Percentiles rank a stretch among this genome's conserved stretches.
Conservation (phyloP, 805 yeast species). For the Lachancea mirantina region DNA sequence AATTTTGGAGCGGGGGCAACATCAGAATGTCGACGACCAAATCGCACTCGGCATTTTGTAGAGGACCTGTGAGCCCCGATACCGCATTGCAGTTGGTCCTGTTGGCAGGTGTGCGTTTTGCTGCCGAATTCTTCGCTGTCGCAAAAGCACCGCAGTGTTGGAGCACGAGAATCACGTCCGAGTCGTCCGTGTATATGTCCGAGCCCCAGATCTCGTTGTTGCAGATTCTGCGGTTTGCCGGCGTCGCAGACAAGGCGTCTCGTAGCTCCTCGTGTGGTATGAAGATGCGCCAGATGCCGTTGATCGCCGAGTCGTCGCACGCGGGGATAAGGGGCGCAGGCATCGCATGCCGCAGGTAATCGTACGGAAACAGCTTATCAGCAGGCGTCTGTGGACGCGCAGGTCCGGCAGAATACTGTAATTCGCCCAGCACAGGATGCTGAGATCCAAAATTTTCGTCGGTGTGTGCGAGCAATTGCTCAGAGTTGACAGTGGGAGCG, state of each 20-base stretch:
- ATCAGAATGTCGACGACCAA: conserved; percentile 35
- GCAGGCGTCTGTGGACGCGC: conserved; percentile 7
- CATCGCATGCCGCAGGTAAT: conserved; percentile 8
- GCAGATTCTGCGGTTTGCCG: conserved; percentile 35
- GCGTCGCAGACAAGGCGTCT: conserved; percentile 30
- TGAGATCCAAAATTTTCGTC: conserved; percentile 11
- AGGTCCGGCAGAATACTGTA: conserved; percentile 20
- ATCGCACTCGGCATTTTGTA: conserved; percentile 20
- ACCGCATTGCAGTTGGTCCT: conserved; percentile 27
- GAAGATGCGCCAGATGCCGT: conserved; percentile 18
- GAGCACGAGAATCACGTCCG: conserved; percentile 69
- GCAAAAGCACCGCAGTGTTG: conserved; percentile 66
- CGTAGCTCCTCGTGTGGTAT: conserved; percentile 19
- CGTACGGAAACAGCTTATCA: conserved; percentile 1
- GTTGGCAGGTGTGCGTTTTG: conserved; percentile 37
- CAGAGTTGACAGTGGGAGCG: conserved; percentile 11
- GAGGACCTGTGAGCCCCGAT: conserved; percentile 21
- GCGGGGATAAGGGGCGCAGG: conserved; percentile 27
- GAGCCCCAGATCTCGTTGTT: conserved; percentile 80
- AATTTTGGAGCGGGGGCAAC: conserved; percentile 60
- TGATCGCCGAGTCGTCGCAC: conserved; percentile 15
- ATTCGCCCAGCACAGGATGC: conserved; percentile 13
- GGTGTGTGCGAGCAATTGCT: conserved; percentile 12
- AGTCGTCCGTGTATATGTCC: conserved; percentile 89
- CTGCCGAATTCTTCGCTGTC: conserved; percentile 16